A percentile compares a stretch with the other conserved stretches of the same genome.
Evolutionary conservation across 306 rosid species (phyloP).

Genomic region (Albizia julibrissin): DNA sequence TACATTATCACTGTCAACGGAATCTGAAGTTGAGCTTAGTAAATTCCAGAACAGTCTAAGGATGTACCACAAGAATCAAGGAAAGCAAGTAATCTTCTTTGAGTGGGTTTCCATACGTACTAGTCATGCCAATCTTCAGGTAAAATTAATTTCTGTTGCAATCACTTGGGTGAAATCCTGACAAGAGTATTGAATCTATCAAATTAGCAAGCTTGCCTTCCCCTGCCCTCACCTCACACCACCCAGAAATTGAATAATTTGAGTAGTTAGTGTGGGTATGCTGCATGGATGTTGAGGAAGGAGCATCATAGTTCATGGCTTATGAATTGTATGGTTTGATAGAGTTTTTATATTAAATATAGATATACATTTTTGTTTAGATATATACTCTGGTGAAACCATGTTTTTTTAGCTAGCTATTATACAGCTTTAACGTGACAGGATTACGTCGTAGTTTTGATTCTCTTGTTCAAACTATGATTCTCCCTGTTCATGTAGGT

Average conservation of each 20-base stretch:
- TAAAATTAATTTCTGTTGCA: constrained; percentile 32
- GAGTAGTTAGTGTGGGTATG: not conserved
- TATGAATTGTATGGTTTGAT: not conserved
- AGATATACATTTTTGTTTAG: not conserved
- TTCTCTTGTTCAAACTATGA: constrained; percentile 2
- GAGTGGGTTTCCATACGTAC: constrained; percentile 85
- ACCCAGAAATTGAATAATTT: constrained; percentile 12
- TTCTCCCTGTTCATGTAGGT: constrained; percentile 56
- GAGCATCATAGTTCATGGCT: not conserved
- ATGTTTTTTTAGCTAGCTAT: constrained; percentile 14
- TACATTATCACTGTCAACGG: constrained; percentile 63
- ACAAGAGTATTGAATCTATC: constrained; percentile 6
- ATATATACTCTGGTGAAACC: constrained; percentile 8
- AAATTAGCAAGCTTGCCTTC: constrained; percentile 21
- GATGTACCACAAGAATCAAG: constrained; percentile 61
- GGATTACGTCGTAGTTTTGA: constrained; percentile 2
- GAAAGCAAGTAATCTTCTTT: constrained; percentile 82
- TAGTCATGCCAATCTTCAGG: constrained; percentile 98
- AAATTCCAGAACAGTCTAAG: constrained; percentile 68
- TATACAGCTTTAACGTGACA: constrained; percentile 29
- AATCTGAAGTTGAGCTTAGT: constrained; percentile 64
- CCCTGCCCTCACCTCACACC: constrained; percentile 5
- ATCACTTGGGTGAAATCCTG: constrained; percentile 26
- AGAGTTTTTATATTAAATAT: not conserved
- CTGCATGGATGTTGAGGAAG: not conserved